Percentiles rank a stretch among this genome's conserved stretches.
Conservation (phyloP, 1,284 basidiomycete species). For the Wallemia mellicola region DNA sequence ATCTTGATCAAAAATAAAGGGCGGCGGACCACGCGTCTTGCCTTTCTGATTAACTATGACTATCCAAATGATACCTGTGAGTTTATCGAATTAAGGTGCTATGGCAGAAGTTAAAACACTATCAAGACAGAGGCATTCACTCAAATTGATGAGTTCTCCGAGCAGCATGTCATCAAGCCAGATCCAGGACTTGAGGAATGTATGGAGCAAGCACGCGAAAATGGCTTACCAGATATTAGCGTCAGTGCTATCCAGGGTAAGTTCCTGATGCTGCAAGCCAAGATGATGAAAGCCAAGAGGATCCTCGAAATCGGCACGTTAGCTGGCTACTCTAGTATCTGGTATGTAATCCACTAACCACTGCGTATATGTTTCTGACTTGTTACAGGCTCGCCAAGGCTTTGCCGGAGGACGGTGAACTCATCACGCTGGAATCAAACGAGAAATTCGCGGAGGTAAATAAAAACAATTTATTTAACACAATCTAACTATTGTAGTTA, state of each 20-base stretch:
- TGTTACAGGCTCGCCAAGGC: constrained; percentile 23
- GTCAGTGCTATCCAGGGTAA: constrained; percentile 28
- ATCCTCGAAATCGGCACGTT: constrained; percentile 31
- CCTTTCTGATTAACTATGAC: no score
- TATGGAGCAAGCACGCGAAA: constrained; percentile 18
- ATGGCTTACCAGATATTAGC: constrained; percentile 24
- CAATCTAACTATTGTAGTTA: constrained; percentile 21
- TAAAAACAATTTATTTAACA: neutral
- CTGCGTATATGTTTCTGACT: no score
- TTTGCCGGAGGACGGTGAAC: constrained; percentile 24
- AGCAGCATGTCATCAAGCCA: constrained; percentile 24
- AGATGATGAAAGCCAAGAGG: constrained; percentile 22
- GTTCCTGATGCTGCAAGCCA: constrained; percentile 23
- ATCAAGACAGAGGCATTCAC: constrained; percentile 18
- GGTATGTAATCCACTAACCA: no score
- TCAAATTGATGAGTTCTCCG: constrained; percentile 26
- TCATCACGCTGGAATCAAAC: constrained; percentile 24
- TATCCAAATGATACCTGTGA: neutral
- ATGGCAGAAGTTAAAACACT: neutral
- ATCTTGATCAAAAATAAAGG: no score
- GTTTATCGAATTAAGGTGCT: neutral
- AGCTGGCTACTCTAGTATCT: constrained; percentile 21
- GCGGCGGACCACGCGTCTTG: no score
- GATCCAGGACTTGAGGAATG: constrained; percentile 19
- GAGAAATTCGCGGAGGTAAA: constrained; percentile 23